Conservation (phyloP, 176 grass and related monocot species). For the Stipa capillata region DNA sequence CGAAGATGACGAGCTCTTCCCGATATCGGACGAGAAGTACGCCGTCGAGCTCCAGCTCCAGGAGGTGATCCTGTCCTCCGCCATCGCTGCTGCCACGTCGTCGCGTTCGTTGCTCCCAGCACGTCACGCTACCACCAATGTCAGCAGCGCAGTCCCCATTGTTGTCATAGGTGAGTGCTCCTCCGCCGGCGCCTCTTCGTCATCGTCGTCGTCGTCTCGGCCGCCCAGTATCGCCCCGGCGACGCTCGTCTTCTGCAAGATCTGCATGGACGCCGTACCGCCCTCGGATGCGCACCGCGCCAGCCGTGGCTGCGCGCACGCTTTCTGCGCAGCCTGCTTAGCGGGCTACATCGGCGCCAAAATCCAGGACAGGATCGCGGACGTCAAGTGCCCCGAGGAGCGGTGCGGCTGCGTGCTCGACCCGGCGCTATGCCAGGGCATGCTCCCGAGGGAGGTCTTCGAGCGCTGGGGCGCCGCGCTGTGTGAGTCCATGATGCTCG, state of each 20-base stretch:
- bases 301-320: slow-evolving; percentile 33
- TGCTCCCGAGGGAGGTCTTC: slow-evolving; percentile 14
- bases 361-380: slow-evolving; percentile 20
- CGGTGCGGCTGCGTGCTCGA: slow-evolving; percentile 21
- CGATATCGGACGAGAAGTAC: slow-evolving; percentile 59
- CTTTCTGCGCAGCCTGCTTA: slow-evolving; percentile 44
- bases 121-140: too few species aligned
- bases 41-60: slow-evolving; percentile 48
- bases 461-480: slow-evolving; percentile 42
- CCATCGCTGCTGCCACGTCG: background rate
- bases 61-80: slow-evolving; percentile 47
- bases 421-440: slow-evolving; percentile 9
- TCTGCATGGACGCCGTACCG: slow-evolving; percentile 46
- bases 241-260: slow-evolving; percentile 32
- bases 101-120: too few species aligned
- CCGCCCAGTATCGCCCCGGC: background rate
- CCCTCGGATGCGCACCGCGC: background rate
- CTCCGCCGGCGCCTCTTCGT: background rate
- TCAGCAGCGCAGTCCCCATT: accelerated
- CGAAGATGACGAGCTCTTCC: slow-evolving; percentile 35
- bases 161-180: slow-evolving; percentile 1
- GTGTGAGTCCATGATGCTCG: slow-evolving; percentile 34
- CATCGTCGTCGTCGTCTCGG: background rate
- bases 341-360: slow-evolving; percentile 32
- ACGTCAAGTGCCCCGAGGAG: slow-evolving; percentile 41